A percentile compares a stretch with the other conserved stretches of the same genome.
Evolutionary conservation across 2,329 filamentous ascomycete species (phyloP).

Genomic region (Neofusicoccum cordaticola): DNA sequence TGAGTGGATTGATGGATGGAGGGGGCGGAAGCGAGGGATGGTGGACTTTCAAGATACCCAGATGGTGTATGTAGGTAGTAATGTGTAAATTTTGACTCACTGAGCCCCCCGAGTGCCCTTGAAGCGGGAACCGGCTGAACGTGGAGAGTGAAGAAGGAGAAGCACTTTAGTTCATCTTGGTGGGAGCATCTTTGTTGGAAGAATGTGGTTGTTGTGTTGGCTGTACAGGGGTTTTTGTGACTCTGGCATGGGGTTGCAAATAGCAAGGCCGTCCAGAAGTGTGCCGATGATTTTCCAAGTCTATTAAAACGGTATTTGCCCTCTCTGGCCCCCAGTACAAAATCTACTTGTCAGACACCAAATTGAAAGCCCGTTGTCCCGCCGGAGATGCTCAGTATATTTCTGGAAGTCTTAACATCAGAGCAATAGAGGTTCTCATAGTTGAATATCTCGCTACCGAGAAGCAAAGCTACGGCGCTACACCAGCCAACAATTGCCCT

Average conservation of each 20-base stretch:
- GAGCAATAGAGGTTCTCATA: not conserved
- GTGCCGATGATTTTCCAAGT: not conserved
- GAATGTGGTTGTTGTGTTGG: not conserved
- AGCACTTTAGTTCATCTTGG: too few species aligned
- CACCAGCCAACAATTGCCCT: not conserved
- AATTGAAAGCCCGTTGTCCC: not conserved
- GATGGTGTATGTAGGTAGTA: not conserved
- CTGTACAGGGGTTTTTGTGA: not conserved
- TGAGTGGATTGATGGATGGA: not conserved
- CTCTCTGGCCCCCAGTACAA: not conserved
- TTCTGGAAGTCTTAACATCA: not conserved
- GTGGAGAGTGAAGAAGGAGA: too few species aligned
- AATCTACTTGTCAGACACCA: not conserved
- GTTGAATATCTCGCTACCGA: not conserved
- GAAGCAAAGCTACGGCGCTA: not conserved
- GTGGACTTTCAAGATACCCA: not conserved
- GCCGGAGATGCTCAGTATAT: not conserved
- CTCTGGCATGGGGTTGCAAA: not conserved
- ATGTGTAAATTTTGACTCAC: not conserved
- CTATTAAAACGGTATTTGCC: not conserved
- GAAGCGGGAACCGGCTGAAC: too few species aligned
- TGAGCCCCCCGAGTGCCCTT: too few species aligned
- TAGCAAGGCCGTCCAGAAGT: not conserved
- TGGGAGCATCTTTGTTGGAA: too few species aligned
- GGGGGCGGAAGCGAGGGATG: not conserved